These are phyloP conservation scores for Albizia julibrissin DNA, from an alignment of 306 rosid genomes.

Conservation along the genomic window DNA sequence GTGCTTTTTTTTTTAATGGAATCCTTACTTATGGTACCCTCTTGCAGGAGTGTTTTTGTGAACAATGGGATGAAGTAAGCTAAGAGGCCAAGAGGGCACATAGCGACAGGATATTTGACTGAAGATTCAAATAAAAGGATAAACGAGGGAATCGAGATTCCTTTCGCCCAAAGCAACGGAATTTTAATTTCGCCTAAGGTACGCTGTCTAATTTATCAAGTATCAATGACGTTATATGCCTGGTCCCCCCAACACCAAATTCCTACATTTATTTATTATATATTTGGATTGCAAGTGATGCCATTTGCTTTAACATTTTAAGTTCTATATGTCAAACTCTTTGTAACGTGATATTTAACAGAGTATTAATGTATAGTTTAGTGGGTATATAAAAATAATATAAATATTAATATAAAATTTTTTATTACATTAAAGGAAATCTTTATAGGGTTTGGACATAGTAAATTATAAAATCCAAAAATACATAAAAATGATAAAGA, in stretches of 20 bases:
- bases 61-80: no score
- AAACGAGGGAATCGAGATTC: conserved; percentile 9
- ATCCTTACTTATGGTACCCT: neutral
- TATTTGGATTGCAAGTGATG: neutral
- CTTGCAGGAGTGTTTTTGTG: neutral
- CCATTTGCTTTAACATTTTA: neutral
- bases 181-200: conserved; percentile 22
- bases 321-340: no score
- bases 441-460: no score
- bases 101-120: neutral
- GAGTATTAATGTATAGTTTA: no score
- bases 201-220: neutral
- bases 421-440: no score
- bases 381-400: no score
- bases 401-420: no score
- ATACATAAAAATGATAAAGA: no score
- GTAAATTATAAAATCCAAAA: no score
- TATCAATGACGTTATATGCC: neutral
- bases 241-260: neutral
- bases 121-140: conserved; percentile 27
- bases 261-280: neutral
- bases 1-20: no score
- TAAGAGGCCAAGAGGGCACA: no score
- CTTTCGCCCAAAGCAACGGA: neutral
- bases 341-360: no score